Conservation (phyloP, 345 rosid genomes). For the Hevea brasiliensis region DNA sequence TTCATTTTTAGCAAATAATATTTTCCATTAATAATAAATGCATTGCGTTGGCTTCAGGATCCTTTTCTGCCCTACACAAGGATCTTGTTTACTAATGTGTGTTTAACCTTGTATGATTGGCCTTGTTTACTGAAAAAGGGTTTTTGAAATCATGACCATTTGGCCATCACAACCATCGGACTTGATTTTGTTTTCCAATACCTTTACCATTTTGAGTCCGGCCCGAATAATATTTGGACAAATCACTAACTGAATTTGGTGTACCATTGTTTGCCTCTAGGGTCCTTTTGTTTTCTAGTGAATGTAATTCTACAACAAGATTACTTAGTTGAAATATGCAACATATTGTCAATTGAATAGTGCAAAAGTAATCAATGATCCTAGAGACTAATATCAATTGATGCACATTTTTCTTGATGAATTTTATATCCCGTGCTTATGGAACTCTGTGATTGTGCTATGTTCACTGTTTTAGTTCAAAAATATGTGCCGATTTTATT, state of each 20-base stretch:
- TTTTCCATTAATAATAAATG: neutral
- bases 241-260: neutral
- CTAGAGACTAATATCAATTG: neutral
- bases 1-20: neutral
- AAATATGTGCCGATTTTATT: neutral
- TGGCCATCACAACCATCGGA: no score
- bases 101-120: neutral
- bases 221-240: conserved; percentile 1
- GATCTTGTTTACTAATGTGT: neutral
- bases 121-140: neutral
- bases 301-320: neutral
- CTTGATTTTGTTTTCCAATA: neutral
- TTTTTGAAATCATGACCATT: conserved; percentile 1
- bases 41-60: neutral
- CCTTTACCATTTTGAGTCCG: neutral
- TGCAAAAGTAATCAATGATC: neutral
- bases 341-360: neutral
- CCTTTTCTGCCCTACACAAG: neutral
- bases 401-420: neutral
- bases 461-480: neutral
- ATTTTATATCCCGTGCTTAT: neutral
- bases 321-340: neutral
- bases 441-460: neutral
- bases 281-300: neutral
- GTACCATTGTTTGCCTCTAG: neutral